Conservation (phyloP, 169 alveolate genomes). For the Plasmodium berghei region DNA sequence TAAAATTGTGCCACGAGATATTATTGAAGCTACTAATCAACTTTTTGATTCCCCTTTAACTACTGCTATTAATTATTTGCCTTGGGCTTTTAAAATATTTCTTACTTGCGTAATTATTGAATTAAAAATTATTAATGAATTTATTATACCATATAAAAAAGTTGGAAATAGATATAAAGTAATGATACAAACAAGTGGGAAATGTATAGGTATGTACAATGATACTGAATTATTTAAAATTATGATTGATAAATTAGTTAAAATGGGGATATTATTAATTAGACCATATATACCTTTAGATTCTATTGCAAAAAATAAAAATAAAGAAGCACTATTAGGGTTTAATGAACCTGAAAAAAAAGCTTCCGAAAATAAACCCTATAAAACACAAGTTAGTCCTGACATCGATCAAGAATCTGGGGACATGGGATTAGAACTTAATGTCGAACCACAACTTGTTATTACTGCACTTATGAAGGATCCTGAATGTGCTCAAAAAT, state of each 20-base stretch:
- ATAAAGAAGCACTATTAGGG: conserved; percentile 47
- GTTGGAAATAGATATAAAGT: conserved; percentile 80
- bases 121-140: conserved; percentile 77
- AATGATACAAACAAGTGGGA: conserved; percentile 80
- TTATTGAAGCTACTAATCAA: conserved; percentile 82
- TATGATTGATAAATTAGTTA: conserved; percentile 75
- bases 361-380: neutral
- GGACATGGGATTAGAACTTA: conserved; percentile 68
- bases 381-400: conserved; percentile 45
- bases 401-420: conserved; percentile 73
- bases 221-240: conserved; percentile 77
- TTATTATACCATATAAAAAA: conserved; percentile 80
- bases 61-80: conserved; percentile 77
- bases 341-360: conserved; percentile 46
- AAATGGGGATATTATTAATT: conserved; percentile 79
- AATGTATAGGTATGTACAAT: conserved; percentile 73
- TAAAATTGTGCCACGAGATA: conserved; percentile 79
- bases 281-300: conserved; percentile 82
- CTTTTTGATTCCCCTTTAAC: conserved; percentile 82
- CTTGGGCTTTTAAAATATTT: conserved; percentile 79
- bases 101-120: conserved; percentile 81
- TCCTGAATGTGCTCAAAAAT: conserved; percentile 48
- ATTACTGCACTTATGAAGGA: conserved; percentile 75
- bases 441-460: conserved; percentile 59
- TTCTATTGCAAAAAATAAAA: conserved; percentile 29